Evolutionary conservation across 2,329 filamentous ascomycete species (phyloP), one percentile per base, ranked within the genome.

Genomic region (Hymenoscyphus fraxineus): DNA sequence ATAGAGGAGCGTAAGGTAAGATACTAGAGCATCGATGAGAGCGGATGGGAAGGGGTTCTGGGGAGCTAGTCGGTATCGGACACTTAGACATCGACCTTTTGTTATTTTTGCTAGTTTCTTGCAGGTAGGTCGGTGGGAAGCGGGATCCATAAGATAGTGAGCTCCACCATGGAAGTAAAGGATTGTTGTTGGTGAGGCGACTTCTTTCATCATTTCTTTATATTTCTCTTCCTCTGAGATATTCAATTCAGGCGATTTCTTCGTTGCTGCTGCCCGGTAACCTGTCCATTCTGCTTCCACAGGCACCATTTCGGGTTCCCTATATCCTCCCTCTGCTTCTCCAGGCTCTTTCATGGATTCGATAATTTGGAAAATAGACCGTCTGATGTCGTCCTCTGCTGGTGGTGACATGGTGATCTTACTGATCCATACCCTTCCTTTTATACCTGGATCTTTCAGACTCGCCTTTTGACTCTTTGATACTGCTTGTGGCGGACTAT

Each of bases 351-450:
- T 80, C 75, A 90, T 74, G 0, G 79, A 80, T 31, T 85, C 79
- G 56, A 93, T 85, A 3, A 83, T 83, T 38, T 78, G 77, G 67
- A 86, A 78, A 32, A 93, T 73, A 1, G 82, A 80, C 55, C 88
- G 81, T n/a, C 83, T 78, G 15, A 88, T 74, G 80, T 83, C 71
- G 73, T 82, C 74, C 80, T 85, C 64, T 58, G 77, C 81, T 0
- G 88, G 89, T 2, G 79, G 78, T 0, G 86, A 84, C 16, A 92
- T 79, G 0, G 83, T 84, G 54, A 90, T 88, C 62, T 86, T 89
- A 71, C 88, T 88, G 31, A 96, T 82, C 93, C 93, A 97, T 68
- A 95, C 86, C 56, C 84, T 85, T 3, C 92, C 92, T 74, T 91
- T 93, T 73, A 96, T 80, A 0, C 85, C 87, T 0, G 83, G 83